A percentile compares a stretch with the other conserved stretches of the same genome.
phyloP scores from a whole-genome alignment of 306 rosid species.

The Medicago arabica region DNA sequence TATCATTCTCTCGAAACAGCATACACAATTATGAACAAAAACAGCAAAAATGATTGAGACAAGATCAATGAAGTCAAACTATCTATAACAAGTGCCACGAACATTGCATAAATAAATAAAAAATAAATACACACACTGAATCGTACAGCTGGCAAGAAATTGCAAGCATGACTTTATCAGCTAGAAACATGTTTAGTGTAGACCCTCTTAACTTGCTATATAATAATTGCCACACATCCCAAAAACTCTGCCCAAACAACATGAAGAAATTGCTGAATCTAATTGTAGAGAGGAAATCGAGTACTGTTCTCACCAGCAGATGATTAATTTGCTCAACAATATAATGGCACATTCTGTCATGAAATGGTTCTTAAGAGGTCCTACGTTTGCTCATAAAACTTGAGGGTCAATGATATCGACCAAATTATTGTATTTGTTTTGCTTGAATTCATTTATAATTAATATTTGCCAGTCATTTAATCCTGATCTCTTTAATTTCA shows the following conservation, averaged over 20 bases:
- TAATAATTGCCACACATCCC: not conserved
- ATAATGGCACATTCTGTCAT: constrained; percentile 8
- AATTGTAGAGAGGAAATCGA: constrained; percentile 5
- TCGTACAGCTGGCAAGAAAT: constrained; percentile 11
- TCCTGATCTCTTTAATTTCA: constrained; percentile 1
- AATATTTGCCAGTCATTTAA: not conserved
- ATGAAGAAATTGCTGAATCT: constrained; percentile 15
- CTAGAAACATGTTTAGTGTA: constrained; percentile 9
- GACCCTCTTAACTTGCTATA: not conserved
- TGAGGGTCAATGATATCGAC: not conserved
- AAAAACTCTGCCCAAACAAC: constrained; percentile 21
- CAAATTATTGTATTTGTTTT: constrained; percentile 1
- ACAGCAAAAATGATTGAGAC: not conserved
- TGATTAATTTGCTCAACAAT: constrained; percentile 27
- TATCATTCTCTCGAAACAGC: constrained; percentile 23
- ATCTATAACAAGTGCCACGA: constrained; percentile 15
- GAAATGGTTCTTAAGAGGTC: not conserved
- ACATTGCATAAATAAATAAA: constrained; percentile 1
- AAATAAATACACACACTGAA: not conserved
- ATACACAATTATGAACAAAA: constrained; percentile 32
- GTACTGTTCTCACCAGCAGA: constrained; percentile 18
- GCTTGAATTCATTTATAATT: not conserved
- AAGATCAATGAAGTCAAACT: not conserved
- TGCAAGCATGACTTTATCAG: constrained; percentile 23
- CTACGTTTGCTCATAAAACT: constrained; percentile 4